Evolutionary conservation across 2,329 filamentous ascomycete species (phyloP).

Genomic region (Hypocreales sp.): DNA sequence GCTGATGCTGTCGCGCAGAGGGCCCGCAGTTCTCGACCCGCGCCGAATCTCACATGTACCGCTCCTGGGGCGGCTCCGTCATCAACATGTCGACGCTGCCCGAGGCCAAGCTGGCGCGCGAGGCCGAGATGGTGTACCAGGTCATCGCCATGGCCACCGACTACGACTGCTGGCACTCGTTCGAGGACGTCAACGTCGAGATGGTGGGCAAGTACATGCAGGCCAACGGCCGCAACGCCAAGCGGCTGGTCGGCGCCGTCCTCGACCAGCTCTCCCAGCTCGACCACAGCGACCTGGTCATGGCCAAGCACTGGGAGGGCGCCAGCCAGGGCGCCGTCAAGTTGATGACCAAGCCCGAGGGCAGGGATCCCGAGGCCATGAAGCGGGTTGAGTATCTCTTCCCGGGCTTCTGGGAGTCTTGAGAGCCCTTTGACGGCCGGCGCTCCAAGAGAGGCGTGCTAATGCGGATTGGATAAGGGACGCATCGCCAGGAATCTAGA

Average conservation of each 20-base stretch:
- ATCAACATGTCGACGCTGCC: slow-evolving; percentile 98
- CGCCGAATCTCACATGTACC: slow-evolving; percentile 90
- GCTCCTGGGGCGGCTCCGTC: slow-evolving; percentile 79
- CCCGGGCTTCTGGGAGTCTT: slow-evolving; percentile 54
- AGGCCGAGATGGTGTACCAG: slow-evolving; percentile 93
- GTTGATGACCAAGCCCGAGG: slow-evolving; percentile 67
- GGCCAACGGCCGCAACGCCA: slow-evolving; percentile 79
- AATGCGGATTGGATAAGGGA: too few species aligned
- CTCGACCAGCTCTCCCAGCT: slow-evolving; percentile 71
- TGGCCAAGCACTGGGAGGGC: slow-evolving; percentile 69
- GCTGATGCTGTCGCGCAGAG: slow-evolving; percentile 34
- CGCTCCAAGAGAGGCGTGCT: too few species aligned
- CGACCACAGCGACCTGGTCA: slow-evolving; percentile 59
- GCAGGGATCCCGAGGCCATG: slow-evolving; percentile 57
- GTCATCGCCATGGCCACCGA: slow-evolving; percentile 99
- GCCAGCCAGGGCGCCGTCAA: slow-evolving; percentile 61
- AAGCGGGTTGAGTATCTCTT: slow-evolving; percentile 79
- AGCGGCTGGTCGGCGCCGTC: slow-evolving; percentile 69
- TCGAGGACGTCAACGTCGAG: slow-evolving; percentile 76
- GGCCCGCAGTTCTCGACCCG: slow-evolving; percentile 97
- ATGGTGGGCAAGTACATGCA: slow-evolving; percentile 98
- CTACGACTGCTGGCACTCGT: slow-evolving; percentile 94
- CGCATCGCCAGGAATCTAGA: too few species aligned
- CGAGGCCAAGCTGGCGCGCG: slow-evolving; percentile 88
- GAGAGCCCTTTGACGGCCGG: too few species aligned